Percentiles rank a stretch among this genome's conserved stretches.
Evolutionary conservation across 352 stramenopile genomes (phyloP).

Genomic region (Phytopythium vexans): DNA sequence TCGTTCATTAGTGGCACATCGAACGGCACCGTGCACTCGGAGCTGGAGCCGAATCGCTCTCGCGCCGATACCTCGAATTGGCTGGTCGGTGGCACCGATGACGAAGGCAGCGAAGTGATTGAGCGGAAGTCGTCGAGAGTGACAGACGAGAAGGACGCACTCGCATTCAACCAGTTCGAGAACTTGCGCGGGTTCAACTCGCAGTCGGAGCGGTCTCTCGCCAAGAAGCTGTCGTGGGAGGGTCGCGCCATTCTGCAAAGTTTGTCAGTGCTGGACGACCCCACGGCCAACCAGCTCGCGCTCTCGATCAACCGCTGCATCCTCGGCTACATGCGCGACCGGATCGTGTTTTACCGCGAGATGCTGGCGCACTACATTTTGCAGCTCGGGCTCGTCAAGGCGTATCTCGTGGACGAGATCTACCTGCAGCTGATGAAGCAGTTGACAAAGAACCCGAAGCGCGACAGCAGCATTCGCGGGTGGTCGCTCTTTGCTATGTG

Average conservation of each 20-base stretch:
- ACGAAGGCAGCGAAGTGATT: conserved; percentile 26
- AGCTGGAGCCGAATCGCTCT: conserved; percentile 13
- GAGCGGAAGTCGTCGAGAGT: conserved; percentile 28
- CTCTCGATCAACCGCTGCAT: conserved; percentile 92
- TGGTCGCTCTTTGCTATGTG: conserved; percentile 95
- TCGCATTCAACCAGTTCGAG: conserved; percentile 68
- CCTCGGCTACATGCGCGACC: conserved; percentile 94
- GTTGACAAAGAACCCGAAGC: conserved; percentile 89
- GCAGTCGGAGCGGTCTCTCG: conserved; percentile 32
- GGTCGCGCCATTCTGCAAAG: conserved; percentile 60
- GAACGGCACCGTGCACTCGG: neutral
- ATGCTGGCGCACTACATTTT: conserved; percentile 94
- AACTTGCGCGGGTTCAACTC: conserved; percentile 55
- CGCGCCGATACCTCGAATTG: conserved; percentile 47
- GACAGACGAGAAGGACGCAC: conserved; percentile 37
- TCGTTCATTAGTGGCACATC: neutral
- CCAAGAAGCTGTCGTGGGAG: conserved; percentile 66
- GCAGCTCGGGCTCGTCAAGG: conserved; percentile 86
- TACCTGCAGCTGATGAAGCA: conserved; percentile 94
- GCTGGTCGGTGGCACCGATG: conserved; percentile 21
- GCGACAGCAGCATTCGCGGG: conserved; percentile 87
- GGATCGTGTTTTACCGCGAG: conserved; percentile 91
- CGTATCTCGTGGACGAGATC: conserved; percentile 91
- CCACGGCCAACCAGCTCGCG: conserved; percentile 40
- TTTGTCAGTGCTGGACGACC: conserved; percentile 54